phyloP scores from a whole-genome alignment of 177 flowering plant species.

The Vitis hybrid region DNA sequence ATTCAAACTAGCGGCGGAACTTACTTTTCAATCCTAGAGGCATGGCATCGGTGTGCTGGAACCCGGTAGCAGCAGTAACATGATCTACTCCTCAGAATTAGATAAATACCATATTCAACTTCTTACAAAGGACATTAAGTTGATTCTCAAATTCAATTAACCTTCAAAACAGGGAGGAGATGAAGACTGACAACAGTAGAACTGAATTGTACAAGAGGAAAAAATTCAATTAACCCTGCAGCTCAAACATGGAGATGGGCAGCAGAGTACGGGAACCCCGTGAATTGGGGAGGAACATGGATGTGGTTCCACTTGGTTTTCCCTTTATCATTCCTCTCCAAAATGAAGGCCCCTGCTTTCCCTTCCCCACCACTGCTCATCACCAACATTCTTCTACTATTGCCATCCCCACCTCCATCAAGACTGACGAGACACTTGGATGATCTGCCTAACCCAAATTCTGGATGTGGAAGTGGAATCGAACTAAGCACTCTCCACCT shows the following conservation, averaged over 20 bases:
- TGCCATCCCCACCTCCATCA: background rate
- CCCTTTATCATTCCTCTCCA: constrained; percentile 1
- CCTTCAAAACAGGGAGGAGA: too few species aligned
- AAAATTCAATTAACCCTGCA: too few species aligned
- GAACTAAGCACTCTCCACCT: constrained; percentile 10
- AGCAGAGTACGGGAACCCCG: constrained; percentile 27
- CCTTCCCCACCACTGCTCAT: constrained; percentile 6
- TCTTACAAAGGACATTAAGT: too few species aligned
- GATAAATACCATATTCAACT: too few species aligned
- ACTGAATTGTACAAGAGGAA: too few species aligned
- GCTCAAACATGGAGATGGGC: constrained; percentile 16
- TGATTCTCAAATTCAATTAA: too few species aligned
- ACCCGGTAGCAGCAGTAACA: too few species aligned
- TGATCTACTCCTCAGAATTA: too few species aligned
- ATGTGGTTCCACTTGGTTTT: constrained; percentile 23
- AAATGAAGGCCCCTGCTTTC: background rate
- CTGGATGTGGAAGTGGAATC: constrained; percentile 1
- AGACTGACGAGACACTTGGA: constrained; percentile 11
- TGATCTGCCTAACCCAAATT: constrained; percentile 3
- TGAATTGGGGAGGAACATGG: constrained; percentile 16
- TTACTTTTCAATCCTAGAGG: too few species aligned
- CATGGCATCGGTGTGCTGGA: too few species aligned
- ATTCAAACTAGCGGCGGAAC: too few species aligned
- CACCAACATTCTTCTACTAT: constrained; percentile 10
- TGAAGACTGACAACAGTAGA: too few species aligned